phyloP scores from a whole-genome alignment of 176 grass and related monocot genomes.

The Ampelocalamus luodianensis region DNA sequence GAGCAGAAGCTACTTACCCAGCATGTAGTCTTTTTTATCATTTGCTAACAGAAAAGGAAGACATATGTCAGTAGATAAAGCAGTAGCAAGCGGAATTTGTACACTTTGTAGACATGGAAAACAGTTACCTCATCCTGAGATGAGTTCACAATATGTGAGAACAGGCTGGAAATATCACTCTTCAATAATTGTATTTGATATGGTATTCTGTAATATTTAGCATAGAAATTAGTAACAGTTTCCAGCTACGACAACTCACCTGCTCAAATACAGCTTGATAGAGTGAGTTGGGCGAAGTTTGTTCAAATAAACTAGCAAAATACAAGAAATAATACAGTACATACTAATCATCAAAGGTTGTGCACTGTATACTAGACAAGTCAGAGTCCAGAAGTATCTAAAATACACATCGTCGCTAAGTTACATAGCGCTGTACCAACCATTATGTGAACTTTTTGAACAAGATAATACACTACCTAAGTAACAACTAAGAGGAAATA shows the following conservation, averaged over 20 bases:
- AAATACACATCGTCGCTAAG: not conserved
- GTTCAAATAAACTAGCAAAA: not conserved
- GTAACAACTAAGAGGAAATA: not conserved
- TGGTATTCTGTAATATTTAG: constrained; percentile 54
- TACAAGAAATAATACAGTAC: not conserved
- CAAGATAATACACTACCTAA: not conserved
- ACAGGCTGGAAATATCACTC: constrained; percentile 58
- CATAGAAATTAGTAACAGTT: constrained; percentile 35
- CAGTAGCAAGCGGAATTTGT: constrained; percentile 20
- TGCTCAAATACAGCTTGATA: constrained; percentile 10
- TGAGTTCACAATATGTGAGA: constrained; percentile 52
- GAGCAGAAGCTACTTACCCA: too few relatives aligned
- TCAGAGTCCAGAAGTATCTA: constrained; percentile 9
- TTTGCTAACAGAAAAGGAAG: too few relatives aligned
- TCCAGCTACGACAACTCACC: constrained; percentile 5
- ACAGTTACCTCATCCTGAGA: constrained; percentile 66
- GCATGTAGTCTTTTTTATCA: too few relatives aligned
- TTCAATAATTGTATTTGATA: constrained; percentile 56
- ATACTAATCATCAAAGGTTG: constrained; percentile 3
- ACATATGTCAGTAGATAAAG: constrained; percentile 19
- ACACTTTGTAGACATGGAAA: not conserved
- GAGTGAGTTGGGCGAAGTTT: not conserved
- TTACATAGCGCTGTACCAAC: not conserved
- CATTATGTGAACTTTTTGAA: not conserved
- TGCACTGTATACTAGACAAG: not conserved